These are phyloP conservation scores for Suhomyces bribrorum DNA, from an alignment of 1,139 yeast species.

Conservation along the genomic window DNA sequence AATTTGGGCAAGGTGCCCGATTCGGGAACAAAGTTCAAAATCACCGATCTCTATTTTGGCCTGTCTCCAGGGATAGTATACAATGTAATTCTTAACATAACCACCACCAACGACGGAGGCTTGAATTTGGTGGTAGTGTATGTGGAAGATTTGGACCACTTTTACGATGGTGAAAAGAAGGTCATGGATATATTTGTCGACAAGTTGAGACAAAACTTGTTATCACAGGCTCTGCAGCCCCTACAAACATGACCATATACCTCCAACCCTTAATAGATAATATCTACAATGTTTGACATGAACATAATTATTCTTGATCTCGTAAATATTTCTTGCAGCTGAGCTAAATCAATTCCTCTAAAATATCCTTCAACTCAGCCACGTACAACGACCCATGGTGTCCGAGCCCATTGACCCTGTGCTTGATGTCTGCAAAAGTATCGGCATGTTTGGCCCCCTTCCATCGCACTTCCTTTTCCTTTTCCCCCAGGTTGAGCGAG, in stretches of 20 bases:
- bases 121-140: conserved; percentile 4
- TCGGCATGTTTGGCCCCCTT: neutral
- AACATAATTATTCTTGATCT: no score
- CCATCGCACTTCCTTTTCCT: neutral
- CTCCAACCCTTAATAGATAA: no score
- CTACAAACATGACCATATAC: no score
- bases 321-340: no score
- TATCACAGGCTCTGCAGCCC: no score
- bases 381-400: conserved; percentile 18
- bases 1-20: conserved; percentile 22
- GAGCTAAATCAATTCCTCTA: conserved; percentile 14
- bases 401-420: conserved; percentile 18
- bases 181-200: conserved; percentile 9
- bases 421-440: conserved; percentile 14
- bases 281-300: no score
- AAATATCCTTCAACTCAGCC: conserved; percentile 16
- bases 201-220: conserved; percentile 3
- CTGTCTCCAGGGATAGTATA: conserved; percentile 1
- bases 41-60: conserved; percentile 5
- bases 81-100: conserved; percentile 1
- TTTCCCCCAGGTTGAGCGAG: neutral
- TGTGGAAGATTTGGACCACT: conserved; percentile 1
- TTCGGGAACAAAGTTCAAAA: neutral
- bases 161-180: conserved; percentile 3
- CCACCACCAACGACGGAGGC: conserved; percentile 5